Base-by-base conservation (phyloP, 371 early-diverging fungal species). In the Massospora cicadina region DNA sequence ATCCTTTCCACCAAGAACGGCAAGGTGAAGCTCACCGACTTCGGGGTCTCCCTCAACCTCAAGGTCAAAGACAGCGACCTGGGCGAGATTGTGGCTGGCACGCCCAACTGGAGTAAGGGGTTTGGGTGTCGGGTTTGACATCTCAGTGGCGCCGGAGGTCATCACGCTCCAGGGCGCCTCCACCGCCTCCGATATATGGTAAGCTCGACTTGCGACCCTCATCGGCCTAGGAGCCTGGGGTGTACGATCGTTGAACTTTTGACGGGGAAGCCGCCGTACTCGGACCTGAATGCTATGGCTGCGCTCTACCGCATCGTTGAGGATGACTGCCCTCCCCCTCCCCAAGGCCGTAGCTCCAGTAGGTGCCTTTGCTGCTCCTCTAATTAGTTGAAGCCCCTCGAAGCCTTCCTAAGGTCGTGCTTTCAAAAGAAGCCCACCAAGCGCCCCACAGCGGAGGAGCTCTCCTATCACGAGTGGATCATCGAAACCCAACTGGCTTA, bases 141-240 rank as follows among this genome's bases (percentile, higher is more conserved):
- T n/a, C n/a, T n/a, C 23, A 62, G 62, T 96, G 95, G 93, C 97
- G n/a, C 97, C 97, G 1, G 97, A 96, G 76, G 89, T 96, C 0
- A 91, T 92, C 71, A 81, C 88, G 66, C 73, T 91, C 26, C 79
- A 85, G 62, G 90, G 91, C 1, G 81, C 89, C 0, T 81, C 85
- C 0, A 82, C 84, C 2, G 83, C 85, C 26, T 88, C 90, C 0
- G 95, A 93, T 69, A 92, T 94, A 2, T 93, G 93, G 91, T 81
- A 71, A 28, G 12, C 21, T 30, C 17, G 66, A 75, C 25, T 31
- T 23, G 0, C 12, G 23, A 23, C 28, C 17, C 23, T 85, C n/a
- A 33, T 33, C 10, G 21, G n/a, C 53, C 2, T 62, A 62, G 62
- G 63, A 33, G 43, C 13, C 71, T 93, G 21, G 94, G 91, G 27